These are phyloP conservation scores for Neurospora discreta DNA, from an alignment of 495 filamentous ascomycete genomes.

Conservation along the genomic window DNA sequence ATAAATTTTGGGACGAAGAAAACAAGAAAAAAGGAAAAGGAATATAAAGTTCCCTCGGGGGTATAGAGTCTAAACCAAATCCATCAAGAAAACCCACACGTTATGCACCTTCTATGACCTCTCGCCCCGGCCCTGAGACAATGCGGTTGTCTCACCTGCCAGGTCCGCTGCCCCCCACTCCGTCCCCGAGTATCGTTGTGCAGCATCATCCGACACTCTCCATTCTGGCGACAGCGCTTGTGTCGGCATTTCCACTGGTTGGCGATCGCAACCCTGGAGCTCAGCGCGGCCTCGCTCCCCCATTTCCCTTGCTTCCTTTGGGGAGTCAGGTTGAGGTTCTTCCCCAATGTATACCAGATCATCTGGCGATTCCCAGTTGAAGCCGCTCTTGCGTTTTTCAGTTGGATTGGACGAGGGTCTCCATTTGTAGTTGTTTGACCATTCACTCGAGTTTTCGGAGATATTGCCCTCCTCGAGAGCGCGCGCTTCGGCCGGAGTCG, in stretches of 20 bases:
- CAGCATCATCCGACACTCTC: neutral
- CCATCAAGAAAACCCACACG: neutral
- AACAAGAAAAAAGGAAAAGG: neutral
- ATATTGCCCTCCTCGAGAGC: neutral
- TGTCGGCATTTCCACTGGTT: neutral
- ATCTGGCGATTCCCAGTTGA: constrained; percentile 24
- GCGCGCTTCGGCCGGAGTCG: constrained; percentile 2
- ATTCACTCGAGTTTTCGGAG: constrained; percentile 1
- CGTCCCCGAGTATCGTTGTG: neutral
- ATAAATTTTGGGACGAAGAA: neutral
- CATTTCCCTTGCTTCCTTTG: neutral
- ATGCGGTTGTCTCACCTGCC: neutral
- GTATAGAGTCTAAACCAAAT: neutral
- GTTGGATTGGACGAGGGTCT: constrained; percentile 5
- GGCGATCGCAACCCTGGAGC: neutral
- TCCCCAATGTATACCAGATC: constrained; percentile 9
- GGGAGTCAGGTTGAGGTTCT: neutral
- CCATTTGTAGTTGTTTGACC: constrained; percentile 12
- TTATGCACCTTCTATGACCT: neutral
- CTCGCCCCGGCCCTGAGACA: neutral
- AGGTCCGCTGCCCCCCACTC: neutral
- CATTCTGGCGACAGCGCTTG: neutral
- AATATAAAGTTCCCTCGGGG: neutral
- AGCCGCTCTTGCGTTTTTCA: constrained; percentile 8
- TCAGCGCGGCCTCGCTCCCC: neutral